Base-by-base conservation (phyloP, 805 yeast genomes). In the Cyberlindnera meyerae region DNA sequence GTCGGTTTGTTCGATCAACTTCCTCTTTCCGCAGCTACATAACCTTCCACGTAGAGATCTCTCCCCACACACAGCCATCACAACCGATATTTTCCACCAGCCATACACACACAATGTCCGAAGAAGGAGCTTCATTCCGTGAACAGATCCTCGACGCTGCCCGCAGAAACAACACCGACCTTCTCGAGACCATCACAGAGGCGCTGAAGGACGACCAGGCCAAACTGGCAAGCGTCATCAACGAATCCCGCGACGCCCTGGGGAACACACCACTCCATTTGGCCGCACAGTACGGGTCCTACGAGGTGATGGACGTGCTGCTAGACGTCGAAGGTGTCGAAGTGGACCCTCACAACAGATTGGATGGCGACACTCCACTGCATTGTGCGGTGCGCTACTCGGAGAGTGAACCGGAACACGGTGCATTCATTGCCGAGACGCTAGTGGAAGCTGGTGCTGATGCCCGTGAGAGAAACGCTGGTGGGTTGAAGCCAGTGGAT, bases 371-470 rank as follows among this genome's bases (percentile, higher is more conserved):
- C 46, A 86, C 97, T 1, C 97, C 98, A 11, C 70, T 93, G 45
- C 97, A 90, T 60, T 63, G 74, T 43, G 94, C 96, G 5, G 95
- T 81, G 11, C 73, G 73, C 43, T 90, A 83, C 58, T 70, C 89
- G 11, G 66, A 68, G 31, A 63, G 66, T 27, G 79, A 77, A 18
- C 85, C 93, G 0, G 96, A 85, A 42, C 88, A 82, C 58, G 96
- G 95, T 1, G 64, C 70, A 17, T 85, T 79, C 48, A 68, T 88
- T 24, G 76, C 80, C 11, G 95, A 85, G 52, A 82, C 81, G 56
- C 71, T 93, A 44, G 65, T 93, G 27, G 96, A 89, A 52, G 95
- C 94, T 20, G 97, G 98, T 3, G 80, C 93, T 2, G 93, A 89
- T 60, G 85, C 94, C 3, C 68, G 72, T 33, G 55, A 73, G 13